phyloP scores from a whole-genome alignment of 345 rosid species.

The Lepidium africanum region DNA sequence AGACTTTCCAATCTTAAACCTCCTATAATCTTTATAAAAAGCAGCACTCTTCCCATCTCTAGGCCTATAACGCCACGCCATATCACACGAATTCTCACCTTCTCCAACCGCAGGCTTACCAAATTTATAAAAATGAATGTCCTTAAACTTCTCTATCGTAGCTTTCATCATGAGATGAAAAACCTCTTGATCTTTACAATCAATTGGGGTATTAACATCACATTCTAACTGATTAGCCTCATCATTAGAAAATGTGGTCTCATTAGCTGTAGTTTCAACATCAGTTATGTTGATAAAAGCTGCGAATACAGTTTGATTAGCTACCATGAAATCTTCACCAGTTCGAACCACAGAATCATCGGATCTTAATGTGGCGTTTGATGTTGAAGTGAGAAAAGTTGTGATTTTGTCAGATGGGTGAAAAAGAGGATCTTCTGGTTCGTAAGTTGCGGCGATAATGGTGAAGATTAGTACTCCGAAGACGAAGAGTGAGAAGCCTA shows the following conservation, averaged over 20 bases:
- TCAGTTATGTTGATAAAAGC: conserved; percentile 59
- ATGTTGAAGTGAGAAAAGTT: conserved; percentile 65
- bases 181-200: conserved; percentile 79
- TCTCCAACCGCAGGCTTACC: conserved; percentile 68
- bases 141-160: conserved; percentile 71
- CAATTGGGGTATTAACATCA: conserved; percentile 43
- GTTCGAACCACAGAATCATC: conserved; percentile 67
- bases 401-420: conserved; percentile 77
- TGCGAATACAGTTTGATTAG: conserved; percentile 61
- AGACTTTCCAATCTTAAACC: conserved; percentile 55
- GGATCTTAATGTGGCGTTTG: conserved; percentile 72
- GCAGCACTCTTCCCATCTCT: conserved; percentile 83
- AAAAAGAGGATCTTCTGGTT: conserved; percentile 86
- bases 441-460: conserved; percentile 81
- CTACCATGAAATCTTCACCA: conserved; percentile 83
- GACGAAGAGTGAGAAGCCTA: conserved; percentile 80
- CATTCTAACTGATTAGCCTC: conserved; percentile 28
- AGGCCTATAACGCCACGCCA: conserved; percentile 97
- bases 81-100: conserved; percentile 59
- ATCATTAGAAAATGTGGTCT: not conserved
- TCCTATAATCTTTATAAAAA: conserved; percentile 83
- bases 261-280: conserved; percentile 29
- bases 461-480: conserved; percentile 78
- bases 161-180: conserved; percentile 82
- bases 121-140: conserved; percentile 80